These are phyloP conservation scores for Begonia masoniana DNA, from an alignment of 306 rosid genomes.

Conservation along the genomic window DNA sequence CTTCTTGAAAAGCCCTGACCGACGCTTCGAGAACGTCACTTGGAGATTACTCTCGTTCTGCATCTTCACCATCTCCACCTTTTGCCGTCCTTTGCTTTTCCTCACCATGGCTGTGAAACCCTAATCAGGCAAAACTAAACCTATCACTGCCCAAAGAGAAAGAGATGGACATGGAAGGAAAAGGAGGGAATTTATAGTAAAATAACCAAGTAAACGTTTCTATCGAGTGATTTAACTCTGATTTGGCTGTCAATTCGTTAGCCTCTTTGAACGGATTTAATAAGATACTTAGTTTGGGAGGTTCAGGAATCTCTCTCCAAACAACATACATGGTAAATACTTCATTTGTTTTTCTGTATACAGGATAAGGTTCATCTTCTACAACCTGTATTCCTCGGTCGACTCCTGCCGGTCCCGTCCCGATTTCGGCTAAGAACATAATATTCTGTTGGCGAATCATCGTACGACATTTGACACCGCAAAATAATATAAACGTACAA, in stretches of 20 bases:
- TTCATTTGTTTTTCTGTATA: background rate
- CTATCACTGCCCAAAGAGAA: background rate
- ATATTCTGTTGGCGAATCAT: too few relatives aligned
- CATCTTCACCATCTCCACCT: conserved; percentile 39
- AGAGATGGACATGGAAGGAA: background rate
- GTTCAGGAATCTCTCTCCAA: conserved; percentile 8
- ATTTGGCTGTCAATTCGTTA: conserved; percentile 8
- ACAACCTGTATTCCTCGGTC: too few relatives aligned
- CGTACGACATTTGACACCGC: too few relatives aligned
- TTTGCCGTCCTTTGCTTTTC: conserved; percentile 39
- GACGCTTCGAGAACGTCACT: conserved; percentile 56
- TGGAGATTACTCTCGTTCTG: conserved; percentile 36
- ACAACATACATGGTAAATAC: conserved; percentile 10
- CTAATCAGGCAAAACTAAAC: background rate
- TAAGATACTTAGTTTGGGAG: conserved; percentile 10
- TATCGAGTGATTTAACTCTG: background rate
- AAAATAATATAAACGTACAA: too few relatives aligned
- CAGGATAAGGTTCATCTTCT: too few relatives aligned
- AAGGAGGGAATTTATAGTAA: background rate
- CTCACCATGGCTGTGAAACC: conserved; percentile 10
- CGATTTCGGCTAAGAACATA: too few relatives aligned
- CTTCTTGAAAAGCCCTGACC: conserved; percentile 46
- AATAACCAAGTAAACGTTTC: conserved; percentile 1
- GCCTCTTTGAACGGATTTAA: background rate
- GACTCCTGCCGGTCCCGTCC: too few relatives aligned